Evolutionary conservation across 2,329 filamentous ascomycete genomes (phyloP).

Genomic region (Colletotrichum sp.): DNA sequence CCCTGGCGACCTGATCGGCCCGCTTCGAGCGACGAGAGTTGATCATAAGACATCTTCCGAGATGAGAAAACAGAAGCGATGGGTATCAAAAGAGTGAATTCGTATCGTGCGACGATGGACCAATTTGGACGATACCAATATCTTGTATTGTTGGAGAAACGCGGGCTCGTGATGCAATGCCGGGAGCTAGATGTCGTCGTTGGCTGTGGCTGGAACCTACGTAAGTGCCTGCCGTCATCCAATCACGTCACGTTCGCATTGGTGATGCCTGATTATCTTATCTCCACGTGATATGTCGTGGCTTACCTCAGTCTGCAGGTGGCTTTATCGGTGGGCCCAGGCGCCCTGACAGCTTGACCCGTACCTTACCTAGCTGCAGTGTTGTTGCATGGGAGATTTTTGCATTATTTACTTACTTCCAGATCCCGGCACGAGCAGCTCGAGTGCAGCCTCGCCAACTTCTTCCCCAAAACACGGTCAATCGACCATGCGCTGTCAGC

Average conservation of each 20-base stretch:
- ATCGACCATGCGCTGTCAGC: slow-evolving; percentile 49
- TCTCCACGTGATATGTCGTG: not conserved
- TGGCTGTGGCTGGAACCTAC: slow-evolving; percentile 19
- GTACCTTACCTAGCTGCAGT: not conserved
- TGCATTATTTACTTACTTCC: slow-evolving; percentile 29
- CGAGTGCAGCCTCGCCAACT: slow-evolving; percentile 23
- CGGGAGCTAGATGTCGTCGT: slow-evolving; percentile 18
- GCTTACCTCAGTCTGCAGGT: not conserved
- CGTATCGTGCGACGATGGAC: not conserved
- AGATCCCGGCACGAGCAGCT: slow-evolving; percentile 18
- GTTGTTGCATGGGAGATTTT: slow-evolving; percentile 23
- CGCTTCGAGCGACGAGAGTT: slow-evolving; percentile 83
- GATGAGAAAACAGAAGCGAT: not conserved
- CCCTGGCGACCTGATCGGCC: slow-evolving; percentile 72
- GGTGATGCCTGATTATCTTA: slow-evolving; percentile 5
- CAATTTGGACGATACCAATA: not conserved
- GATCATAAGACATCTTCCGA: slow-evolving; percentile 84
- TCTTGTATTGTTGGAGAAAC: not conserved
- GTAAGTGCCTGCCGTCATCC: slow-evolving; percentile 1
- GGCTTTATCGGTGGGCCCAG: not conserved
- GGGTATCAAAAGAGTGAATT: not conserved
- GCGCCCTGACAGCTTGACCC: not conserved
- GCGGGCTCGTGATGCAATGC: not conserved
- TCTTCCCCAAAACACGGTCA: slow-evolving; percentile 28
- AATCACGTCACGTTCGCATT: slow-evolving; percentile 7